Evolutionary conservation across 345 rosid genomes (phyloP), one percentile per base, ranked within the genome.

Genomic region (Brassica rapa): DNA sequence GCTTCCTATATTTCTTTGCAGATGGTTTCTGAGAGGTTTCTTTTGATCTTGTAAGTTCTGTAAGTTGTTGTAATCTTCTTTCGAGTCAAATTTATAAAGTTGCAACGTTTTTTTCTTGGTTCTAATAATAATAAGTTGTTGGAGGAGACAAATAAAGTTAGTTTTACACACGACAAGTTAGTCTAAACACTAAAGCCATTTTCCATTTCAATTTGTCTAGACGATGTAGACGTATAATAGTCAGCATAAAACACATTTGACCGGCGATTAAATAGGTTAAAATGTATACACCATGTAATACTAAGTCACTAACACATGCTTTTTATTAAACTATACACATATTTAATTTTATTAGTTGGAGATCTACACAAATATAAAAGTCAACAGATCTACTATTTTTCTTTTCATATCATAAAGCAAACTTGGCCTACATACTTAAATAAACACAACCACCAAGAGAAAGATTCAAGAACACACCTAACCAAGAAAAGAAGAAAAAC

Each of bases 261-360:
- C 82, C 79, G 82, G 75, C 75, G 82, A 74, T 62, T 74, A 37
- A 51, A 10, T 69, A 55, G 70, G 53, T 46, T 27, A 7, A 68
- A 41, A 56, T 80, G 53, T 69, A 80, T 14, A 69, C 82, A 74
- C 75, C 75, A 80, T 74, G 71, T 74, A 80, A 80, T 67, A 74
- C 8, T 10, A 41, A 41, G 49, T 41, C 49, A 41, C 49, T 80
- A 39, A 68, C 71, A 55, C 79, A 80, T 74, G 79, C 32, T 39
- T 33, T 72, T 68, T 53, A 15, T 74, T 74, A 27, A 67, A 9
- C 1, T 39, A 29, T 24, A 61, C 55, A 33, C 27, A 62, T 62
- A 51, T 62, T 79, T 37, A 80, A 61, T 73, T 67, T 73, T 16
- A 60, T 68, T 79, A 61, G 74, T 68, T 73, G 74, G 64, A 67